phyloP scores from a whole-genome alignment of 805 yeast species.

The Wickerhamomyces sydowiorum region DNA sequence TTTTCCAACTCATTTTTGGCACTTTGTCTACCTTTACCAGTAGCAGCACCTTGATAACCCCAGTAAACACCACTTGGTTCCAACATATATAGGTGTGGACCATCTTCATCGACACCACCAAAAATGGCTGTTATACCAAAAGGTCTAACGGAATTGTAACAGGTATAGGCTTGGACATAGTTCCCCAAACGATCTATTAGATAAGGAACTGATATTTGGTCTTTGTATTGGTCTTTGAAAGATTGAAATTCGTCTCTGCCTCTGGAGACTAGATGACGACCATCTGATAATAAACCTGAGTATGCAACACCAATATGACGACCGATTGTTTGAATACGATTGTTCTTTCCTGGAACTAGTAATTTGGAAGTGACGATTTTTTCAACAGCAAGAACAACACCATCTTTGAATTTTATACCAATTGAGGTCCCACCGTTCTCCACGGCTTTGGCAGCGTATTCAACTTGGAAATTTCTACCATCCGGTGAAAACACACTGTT shows the following conservation, averaged over 20 bases:
- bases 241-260: slow-evolving; percentile 88
- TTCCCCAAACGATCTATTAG: slow-evolving; percentile 84
- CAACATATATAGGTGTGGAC: slow-evolving; percentile 90
- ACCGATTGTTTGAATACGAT: slow-evolving; percentile 88
- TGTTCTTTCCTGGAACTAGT: slow-evolving; percentile 83
- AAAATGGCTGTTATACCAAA: slow-evolving; percentile 90
- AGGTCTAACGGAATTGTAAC: slow-evolving; percentile 96
- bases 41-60: slow-evolving; percentile 97
- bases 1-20: slow-evolving; percentile 96
- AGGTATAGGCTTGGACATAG: slow-evolving; percentile 91
- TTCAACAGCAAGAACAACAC: slow-evolving; percentile 96
- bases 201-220: slow-evolving; percentile 71
- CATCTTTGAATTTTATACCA: slow-evolving; percentile 89
- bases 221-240: slow-evolving; percentile 73
- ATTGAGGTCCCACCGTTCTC: slow-evolving; percentile 95
- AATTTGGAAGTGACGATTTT: slow-evolving; percentile 82
- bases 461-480: slow-evolving; percentile 95
- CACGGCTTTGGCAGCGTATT: slow-evolving; percentile 95
- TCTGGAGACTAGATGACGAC: slow-evolving; percentile 85
- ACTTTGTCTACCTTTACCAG: slow-evolving; percentile 98
- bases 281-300: slow-evolving; percentile 95
- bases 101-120: slow-evolving; percentile 89
- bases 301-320: slow-evolving; percentile 92
- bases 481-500: slow-evolving; percentile 89
- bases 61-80: slow-evolving; percentile 97